A percentile compares a stretch with the other conserved stretches of the same genome.
phyloP scores from a whole-genome alignment of 805 yeast species.

The Monosporozyma aerobia region DNA sequence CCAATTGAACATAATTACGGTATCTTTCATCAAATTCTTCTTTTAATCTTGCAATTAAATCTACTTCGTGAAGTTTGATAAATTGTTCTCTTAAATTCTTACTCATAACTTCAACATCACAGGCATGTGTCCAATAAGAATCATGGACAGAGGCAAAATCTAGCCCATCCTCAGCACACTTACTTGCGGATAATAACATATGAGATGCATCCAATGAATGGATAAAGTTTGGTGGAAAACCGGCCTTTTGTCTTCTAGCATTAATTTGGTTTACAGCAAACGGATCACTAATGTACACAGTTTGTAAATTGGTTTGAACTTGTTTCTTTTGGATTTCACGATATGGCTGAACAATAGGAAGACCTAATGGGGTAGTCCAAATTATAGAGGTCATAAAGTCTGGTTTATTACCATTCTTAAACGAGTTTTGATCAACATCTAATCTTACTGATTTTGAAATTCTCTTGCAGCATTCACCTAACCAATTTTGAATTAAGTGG shows the following conservation, averaged over 20 bases:
- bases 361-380: constrained; percentile 95
- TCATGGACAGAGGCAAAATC: constrained; percentile 94
- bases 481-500: constrained; percentile 93
- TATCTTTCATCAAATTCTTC: constrained; percentile 79
- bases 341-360: constrained; percentile 97
- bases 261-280: constrained; percentile 73
- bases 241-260: constrained; percentile 80
- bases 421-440: constrained; percentile 43
- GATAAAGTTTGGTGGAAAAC: constrained; percentile 91
- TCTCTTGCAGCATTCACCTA: constrained; percentile 73
- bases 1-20: constrained; percentile 54
- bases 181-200: constrained; percentile 81
- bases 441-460: constrained; percentile 71
- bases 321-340: constrained; percentile 56
- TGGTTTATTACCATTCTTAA: constrained; percentile 40
- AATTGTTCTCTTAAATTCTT: constrained; percentile 64
- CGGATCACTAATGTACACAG: constrained; percentile 85
- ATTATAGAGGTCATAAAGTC: constrained; percentile 78
- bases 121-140: constrained; percentile 96
- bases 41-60: constrained; percentile 60
- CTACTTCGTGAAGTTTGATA: constrained; percentile 63
- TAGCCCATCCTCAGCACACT: constrained; percentile 56
- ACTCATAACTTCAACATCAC: constrained; percentile 69
- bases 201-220: constrained; percentile 96
- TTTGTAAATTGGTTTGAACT: constrained; percentile 76